A percentile compares a stretch with the other conserved stretches of the same genome.
Evolutionary conservation across 805 yeast species (phyloP).

Genomic region (Ogataea methylovora): DNA sequence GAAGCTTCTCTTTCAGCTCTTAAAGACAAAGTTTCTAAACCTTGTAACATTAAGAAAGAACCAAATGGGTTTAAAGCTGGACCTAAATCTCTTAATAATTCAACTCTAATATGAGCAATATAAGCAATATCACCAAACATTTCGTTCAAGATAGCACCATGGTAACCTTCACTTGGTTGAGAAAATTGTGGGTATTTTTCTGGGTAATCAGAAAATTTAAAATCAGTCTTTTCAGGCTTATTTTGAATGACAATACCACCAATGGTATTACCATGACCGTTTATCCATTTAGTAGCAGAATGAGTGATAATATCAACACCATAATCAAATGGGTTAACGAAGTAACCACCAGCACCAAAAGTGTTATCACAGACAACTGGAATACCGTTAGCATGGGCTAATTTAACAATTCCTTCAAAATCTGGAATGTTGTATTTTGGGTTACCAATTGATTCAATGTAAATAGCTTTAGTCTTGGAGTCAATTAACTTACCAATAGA

Average conservation of each 20-base stretch:
- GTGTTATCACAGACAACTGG: constrained; percentile 95
- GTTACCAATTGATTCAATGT: constrained; percentile 86
- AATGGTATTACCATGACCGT: constrained; percentile 94
- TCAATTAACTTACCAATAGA: constrained; percentile 71
- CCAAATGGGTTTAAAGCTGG: constrained; percentile 85
- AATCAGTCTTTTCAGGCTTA: constrained; percentile 62
- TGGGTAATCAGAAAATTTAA: constrained; percentile 84
- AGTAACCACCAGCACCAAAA: constrained; percentile 93
- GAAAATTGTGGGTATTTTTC: constrained; percentile 88
- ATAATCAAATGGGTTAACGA: constrained; percentile 73
- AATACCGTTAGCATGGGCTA: constrained; percentile 81
- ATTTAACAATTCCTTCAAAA: constrained; percentile 63
- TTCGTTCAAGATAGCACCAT: constrained; percentile 77
- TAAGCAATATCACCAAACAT: constrained; percentile 76
- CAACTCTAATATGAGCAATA: constrained; percentile 74
- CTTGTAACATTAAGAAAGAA: constrained; percentile 79
- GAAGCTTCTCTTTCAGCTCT: constrained; percentile 89
- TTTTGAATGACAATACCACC: constrained; percentile 72
- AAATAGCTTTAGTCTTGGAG: constrained; percentile 81
- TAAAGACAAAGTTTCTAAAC: constrained; percentile 88
- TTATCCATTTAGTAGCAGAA: constrained; percentile 97
- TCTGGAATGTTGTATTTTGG: constrained; percentile 92
- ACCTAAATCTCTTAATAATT: constrained; percentile 86
- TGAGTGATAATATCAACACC: constrained; percentile 92
- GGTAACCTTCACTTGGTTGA: constrained; percentile 88